These are phyloP conservation scores for Backusella tuberculispora DNA, from an alignment of 192 early-diverging fungal genomes.

Conservation along the genomic window DNA sequence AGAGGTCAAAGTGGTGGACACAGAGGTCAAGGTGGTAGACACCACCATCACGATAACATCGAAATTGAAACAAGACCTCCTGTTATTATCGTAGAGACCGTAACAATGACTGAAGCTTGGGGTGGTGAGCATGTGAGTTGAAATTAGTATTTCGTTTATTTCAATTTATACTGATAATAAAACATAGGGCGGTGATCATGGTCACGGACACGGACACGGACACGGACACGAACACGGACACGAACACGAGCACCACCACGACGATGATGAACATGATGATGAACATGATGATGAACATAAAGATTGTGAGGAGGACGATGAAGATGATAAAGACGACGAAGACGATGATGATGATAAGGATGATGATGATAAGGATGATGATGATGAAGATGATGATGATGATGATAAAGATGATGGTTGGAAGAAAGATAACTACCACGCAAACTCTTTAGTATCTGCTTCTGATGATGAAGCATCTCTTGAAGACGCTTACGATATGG, in stretches of 20 bases:
- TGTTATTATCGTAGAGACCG: constrained; percentile 19
- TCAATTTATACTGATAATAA: not conserved
- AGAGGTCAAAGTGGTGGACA: not conserved
- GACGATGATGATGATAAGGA: constrained; percentile 42
- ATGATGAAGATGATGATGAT: constrained; percentile 61
- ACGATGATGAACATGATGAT: constrained; percentile 30
- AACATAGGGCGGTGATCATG: not conserved
- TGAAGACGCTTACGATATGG: not conserved
- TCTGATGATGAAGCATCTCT: not conserved
- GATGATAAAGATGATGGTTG: not conserved
- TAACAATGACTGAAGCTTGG: constrained; percentile 21
- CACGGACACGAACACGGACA: not conserved
- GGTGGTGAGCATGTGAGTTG: not conserved
- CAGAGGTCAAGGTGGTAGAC: not conserved
- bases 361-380: constrained; percentile 37
- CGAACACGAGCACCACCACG: not conserved
- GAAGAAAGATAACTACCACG: constrained; percentile 7
- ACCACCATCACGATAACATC: not conserved
- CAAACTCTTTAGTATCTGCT: constrained; percentile 2
- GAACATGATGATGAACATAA: constrained; percentile 33
- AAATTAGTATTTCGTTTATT: not conserved
- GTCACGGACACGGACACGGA: constrained; percentile 23
- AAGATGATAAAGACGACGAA: not conserved
- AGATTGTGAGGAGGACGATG: constrained; percentile 9
- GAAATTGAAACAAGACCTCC: constrained; percentile 23